phyloP scores from a whole-genome alignment of 2,329 filamentous ascomycete genomes.

The Colletotrichum sp. region DNA sequence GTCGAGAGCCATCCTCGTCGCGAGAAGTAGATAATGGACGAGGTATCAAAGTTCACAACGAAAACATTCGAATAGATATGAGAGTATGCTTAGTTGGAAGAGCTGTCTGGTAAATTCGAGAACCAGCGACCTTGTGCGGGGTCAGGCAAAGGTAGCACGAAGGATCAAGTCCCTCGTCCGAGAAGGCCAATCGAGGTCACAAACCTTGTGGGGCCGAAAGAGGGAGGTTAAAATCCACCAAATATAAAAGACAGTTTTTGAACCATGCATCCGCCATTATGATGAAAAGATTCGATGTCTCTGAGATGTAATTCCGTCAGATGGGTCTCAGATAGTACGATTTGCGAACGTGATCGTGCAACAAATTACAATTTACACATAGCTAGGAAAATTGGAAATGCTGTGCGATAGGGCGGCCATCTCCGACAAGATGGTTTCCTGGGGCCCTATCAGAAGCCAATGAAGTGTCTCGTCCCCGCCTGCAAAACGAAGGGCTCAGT shows the following conservation, averaged over 20 bases:
- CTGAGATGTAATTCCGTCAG: neutral
- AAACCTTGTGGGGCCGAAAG: neutral
- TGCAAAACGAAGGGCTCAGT: neutral
- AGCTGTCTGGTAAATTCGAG: neutral
- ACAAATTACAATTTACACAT: neutral
- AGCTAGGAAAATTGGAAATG: neutral
- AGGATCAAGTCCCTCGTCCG: neutral
- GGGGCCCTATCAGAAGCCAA: neutral
- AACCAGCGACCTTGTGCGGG: neutral
- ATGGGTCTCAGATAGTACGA: accelerated
- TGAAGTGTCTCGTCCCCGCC: neutral
- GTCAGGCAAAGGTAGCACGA: neutral
- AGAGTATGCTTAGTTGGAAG: neutral
- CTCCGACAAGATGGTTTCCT: neutral
- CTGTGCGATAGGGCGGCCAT: neutral
- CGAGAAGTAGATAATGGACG: neutral
- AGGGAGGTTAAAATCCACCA: neutral
- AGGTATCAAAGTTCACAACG: neutral
- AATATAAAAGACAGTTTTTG: neutral
- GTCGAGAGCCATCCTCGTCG: neutral
- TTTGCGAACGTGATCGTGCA: neutral
- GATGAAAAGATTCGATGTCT: neutral
- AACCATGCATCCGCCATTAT: neutral
- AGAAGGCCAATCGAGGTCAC: neutral
- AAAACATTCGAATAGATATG: neutral